Conservation (phyloP, 139 green algal species). For the Asterochloris erici region DNA sequence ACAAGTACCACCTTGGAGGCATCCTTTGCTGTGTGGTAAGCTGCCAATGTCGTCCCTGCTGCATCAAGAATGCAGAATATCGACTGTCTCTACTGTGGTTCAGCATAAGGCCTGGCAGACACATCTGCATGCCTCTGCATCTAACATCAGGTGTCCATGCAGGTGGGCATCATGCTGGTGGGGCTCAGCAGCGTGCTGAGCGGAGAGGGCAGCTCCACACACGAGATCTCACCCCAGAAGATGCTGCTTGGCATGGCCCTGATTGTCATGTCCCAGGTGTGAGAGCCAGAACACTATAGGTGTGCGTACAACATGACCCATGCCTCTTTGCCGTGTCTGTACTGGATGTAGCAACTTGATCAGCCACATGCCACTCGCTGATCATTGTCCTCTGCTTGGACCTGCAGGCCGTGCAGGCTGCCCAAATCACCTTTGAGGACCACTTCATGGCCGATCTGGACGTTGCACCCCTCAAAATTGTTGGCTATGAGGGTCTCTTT, state of each 20-base stretch:
- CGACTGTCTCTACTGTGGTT: not conserved
- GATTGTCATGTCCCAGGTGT: slow-evolving; percentile 51
- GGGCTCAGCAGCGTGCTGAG: slow-evolving; percentile 49
- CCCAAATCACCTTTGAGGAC: slow-evolving; percentile 72
- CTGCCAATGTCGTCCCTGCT: too few relatives aligned
- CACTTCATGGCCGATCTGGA: slow-evolving; percentile 66
- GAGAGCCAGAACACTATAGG: too few relatives aligned
- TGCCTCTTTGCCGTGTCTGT: too few relatives aligned
- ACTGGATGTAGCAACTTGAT: too few relatives aligned
- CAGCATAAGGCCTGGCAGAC: not conserved
- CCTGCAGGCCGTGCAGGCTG: slow-evolving; percentile 54
- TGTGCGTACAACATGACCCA: too few relatives aligned
- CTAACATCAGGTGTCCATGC: not conserved
- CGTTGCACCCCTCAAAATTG: slow-evolving; percentile 58
- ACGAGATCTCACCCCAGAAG: slow-evolving; percentile 24
- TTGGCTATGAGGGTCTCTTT: slow-evolving; percentile 62
- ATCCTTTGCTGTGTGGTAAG: slow-evolving; percentile 74
- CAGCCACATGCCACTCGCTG: not conserved
- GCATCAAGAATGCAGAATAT: not conserved
- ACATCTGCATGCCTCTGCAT: not conserved
- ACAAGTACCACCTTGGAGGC: slow-evolving; percentile 66
- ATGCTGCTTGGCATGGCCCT: slow-evolving; percentile 60
- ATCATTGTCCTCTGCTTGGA: not conserved
- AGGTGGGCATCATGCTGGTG: slow-evolving; percentile 55
- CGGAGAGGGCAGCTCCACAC: slow-evolving; percentile 31